Percentiles rank a stretch among this genome's conserved stretches.
Conservation (phyloP, 768 basidiomycete genomes). For the Rickenella mellea region DNA sequence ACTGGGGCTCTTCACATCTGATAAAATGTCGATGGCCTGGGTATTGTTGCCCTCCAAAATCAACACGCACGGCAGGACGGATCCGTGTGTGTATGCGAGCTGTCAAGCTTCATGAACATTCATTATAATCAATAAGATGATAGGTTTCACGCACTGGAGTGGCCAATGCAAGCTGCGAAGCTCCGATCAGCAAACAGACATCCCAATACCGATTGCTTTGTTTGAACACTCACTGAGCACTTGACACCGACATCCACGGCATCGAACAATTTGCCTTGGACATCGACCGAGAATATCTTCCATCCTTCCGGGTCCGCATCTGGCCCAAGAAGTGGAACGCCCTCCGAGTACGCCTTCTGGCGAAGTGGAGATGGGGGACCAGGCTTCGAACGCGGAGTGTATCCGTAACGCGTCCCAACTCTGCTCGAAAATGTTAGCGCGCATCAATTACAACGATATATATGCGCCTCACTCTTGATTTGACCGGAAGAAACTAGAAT, state of each 20-base stretch:
- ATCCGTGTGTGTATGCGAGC: conserved; percentile 42
- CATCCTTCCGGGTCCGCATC: conserved; percentile 31
- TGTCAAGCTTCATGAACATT: conserved; percentile 10
- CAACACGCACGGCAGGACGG: conserved; percentile 38
- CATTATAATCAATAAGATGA: background rate
- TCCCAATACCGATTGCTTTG: background rate
- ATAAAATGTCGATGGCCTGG: conserved; percentile 41
- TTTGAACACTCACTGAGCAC: conserved; percentile 20
- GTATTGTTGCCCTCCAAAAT: conserved; percentile 33
- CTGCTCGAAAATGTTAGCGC: background rate
- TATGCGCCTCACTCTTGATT: background rate
- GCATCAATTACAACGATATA: background rate
- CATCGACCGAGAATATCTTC: conserved; percentile 20
- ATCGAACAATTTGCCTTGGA: conserved; percentile 27
- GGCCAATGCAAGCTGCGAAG: conserved; percentile 35
- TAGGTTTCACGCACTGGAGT: conserved; percentile 27
- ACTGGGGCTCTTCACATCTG: conserved; percentile 28
- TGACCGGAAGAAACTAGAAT: conserved; percentile 24
- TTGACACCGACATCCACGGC: conserved; percentile 19
- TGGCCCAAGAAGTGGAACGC: conserved; percentile 23
- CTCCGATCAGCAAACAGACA: background rate
- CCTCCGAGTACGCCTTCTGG: conserved; percentile 24
- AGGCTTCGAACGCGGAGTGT: conserved; percentile 23
- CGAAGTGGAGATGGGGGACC: conserved; percentile 26
- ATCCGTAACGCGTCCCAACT: conserved; percentile 10